phyloP scores from a whole-genome alignment of 148 eudicot species.

The Polygonum maritimum region DNA sequence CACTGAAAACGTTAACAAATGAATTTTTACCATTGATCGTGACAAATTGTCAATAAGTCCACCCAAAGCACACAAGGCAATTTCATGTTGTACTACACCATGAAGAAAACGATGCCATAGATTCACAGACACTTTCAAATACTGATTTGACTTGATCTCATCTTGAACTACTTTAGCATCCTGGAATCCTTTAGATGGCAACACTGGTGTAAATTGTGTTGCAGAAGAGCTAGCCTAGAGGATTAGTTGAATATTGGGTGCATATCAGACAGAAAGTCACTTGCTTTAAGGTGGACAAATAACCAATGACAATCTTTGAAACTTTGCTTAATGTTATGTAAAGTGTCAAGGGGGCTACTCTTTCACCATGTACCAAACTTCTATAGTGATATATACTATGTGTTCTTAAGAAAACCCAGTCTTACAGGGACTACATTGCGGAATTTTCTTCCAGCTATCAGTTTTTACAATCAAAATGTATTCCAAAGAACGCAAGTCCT shows the following conservation, averaged over 20 bases:
- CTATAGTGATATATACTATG: not conserved
- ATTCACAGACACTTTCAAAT: slow-evolving; percentile 51
- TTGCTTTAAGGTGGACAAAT: not conserved
- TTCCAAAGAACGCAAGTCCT: too few relatives aligned
- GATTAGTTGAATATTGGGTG: not conserved
- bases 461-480: too few relatives aligned
- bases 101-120: slow-evolving; percentile 45
- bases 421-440: not conserved
- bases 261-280: not conserved
- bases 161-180: slow-evolving; percentile 52
- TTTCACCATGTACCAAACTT: not conserved
- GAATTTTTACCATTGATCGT: slow-evolving; percentile 53
- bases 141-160: slow-evolving; percentile 52
- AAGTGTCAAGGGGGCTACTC: not conserved
- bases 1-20: not conserved
- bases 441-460: too few relatives aligned
- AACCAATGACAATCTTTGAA: not conserved
- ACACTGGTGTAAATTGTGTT: slow-evolving; percentile 46
- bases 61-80: too few relatives aligned
- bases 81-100: slow-evolving; percentile 44
- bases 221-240: slow-evolving; percentile 49
- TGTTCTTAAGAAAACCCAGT: not conserved
- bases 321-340: not conserved
- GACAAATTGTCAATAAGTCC: slow-evolving; percentile 62
- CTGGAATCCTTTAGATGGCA: slow-evolving; percentile 37